These are phyloP conservation scores for Citrus hindsii DNA, from an alignment of 345 rosid species.

Conservation along the genomic window DNA sequence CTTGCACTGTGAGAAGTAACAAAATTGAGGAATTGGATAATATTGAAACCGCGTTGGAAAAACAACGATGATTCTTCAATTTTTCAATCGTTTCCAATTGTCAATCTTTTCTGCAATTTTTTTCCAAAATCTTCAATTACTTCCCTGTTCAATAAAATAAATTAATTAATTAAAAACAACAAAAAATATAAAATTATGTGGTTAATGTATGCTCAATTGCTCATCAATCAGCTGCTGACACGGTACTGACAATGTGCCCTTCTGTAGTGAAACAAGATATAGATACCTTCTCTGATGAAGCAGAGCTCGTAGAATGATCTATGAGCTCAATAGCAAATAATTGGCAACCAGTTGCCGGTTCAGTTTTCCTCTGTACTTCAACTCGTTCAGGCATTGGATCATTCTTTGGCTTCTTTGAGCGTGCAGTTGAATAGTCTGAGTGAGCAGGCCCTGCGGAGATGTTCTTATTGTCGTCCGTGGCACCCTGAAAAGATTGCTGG, in stretches of 20 bases:
- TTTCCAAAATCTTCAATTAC: too few relatives aligned
- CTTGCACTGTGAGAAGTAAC: too few relatives aligned
- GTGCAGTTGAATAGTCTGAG: conserved; percentile 36
- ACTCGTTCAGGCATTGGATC: conserved; percentile 32
- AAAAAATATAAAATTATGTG: too few relatives aligned
- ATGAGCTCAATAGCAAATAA: conserved; percentile 77
- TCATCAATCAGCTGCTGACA: conserved; percentile 6
- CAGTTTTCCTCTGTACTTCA: conserved; percentile 48
- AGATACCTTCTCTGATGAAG: conserved; percentile 33
- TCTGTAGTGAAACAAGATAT: conserved; percentile 35
- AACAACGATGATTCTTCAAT: too few relatives aligned
- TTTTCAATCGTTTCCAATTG: too few relatives aligned
- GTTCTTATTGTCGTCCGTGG: conserved; percentile 51
- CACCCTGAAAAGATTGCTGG: conserved; percentile 44
- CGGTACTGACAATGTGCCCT: conserved; percentile 13
- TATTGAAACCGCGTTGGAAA: too few relatives aligned
- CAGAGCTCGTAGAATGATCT: conserved; percentile 29
- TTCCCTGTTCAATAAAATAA: neutral
- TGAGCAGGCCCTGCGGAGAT: conserved; percentile 39
- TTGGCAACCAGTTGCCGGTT: conserved; percentile 41
- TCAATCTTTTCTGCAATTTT: too few relatives aligned
- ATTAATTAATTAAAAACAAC: neutral
- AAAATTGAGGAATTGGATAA: too few relatives aligned
- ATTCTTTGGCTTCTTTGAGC: conserved; percentile 31
- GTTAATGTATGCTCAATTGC: too few relatives aligned